These are phyloP conservation scores for Sporopachydermia lactativora DNA, from an alignment of 805 yeast genomes.

Conservation along the genomic window DNA sequence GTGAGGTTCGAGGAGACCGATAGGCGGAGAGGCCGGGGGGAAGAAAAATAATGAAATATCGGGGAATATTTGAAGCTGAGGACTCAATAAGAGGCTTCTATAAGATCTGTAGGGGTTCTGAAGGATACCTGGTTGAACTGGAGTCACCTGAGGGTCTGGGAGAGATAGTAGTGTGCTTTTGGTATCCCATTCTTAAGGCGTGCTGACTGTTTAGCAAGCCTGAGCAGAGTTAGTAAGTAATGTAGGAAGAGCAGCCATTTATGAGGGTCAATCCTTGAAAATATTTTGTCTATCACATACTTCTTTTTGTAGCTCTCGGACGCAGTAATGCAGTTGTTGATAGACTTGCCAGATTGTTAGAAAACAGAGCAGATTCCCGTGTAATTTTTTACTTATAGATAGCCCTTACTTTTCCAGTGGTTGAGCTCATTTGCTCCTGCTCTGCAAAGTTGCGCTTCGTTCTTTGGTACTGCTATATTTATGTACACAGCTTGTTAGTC, in stretches of 20 bases:
- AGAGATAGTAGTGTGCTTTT: not conserved
- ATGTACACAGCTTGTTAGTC: not conserved
- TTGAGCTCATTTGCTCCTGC: slow-evolving; percentile 1
- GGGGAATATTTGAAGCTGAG: too few relatives aligned
- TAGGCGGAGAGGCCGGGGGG: too few relatives aligned
- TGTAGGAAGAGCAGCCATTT: too few relatives aligned
- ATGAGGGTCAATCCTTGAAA: too few relatives aligned
- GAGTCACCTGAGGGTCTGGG: not conserved
- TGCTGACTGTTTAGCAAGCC: not conserved
- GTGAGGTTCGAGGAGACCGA: too few relatives aligned
- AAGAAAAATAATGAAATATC: too few relatives aligned
- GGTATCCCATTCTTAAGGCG: not conserved
- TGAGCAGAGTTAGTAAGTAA: not conserved
- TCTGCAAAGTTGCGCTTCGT: not conserved
- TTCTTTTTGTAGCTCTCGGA: not conserved
- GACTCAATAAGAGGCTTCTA: too few relatives aligned
- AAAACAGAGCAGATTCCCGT: too few relatives aligned
- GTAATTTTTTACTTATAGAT: too few relatives aligned
- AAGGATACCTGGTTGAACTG: too few relatives aligned
- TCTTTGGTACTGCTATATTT: not conserved
- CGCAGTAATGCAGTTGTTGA: not conserved
- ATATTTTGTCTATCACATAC: not conserved
- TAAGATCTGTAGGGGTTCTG: too few relatives aligned
- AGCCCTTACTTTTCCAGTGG: not conserved
- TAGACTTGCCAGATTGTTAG: not conserved